Evolutionary conservation across 164 flowering plant genomes (phyloP).

Genomic region (Berberis vulgaris): DNA sequence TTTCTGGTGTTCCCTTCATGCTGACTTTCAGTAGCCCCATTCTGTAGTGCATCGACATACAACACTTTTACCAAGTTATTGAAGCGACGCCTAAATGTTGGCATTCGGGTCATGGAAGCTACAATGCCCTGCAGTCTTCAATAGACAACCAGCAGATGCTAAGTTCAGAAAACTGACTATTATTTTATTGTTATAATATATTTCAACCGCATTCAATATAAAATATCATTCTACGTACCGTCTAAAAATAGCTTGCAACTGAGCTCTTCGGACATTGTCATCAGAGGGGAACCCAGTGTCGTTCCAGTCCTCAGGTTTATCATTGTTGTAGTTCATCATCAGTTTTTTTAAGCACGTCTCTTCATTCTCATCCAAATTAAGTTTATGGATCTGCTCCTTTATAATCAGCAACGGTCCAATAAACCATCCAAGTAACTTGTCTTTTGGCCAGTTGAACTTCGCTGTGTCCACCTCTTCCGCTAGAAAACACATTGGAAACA

Average conservation of each 20-base stretch:
- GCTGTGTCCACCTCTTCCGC: slow-evolving; percentile 68
- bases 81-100: slow-evolving; percentile 79
- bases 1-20: slow-evolving; percentile 18
- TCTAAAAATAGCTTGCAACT: slow-evolving; percentile 72
- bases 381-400: slow-evolving; percentile 78
- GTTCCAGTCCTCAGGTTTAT: slow-evolving; percentile 73
- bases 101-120: slow-evolving; percentile 67
- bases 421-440: slow-evolving; percentile 77
- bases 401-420: slow-evolving; percentile 66
- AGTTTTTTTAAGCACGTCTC: slow-evolving; percentile 51
- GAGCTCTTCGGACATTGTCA: slow-evolving; percentile 66
- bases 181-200: too few relatives aligned
- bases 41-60: slow-evolving; percentile 54
- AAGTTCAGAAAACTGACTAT: neutral
- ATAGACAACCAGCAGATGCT: neutral
- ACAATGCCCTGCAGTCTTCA: slow-evolving; percentile 79
- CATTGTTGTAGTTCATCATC: slow-evolving; percentile 41
- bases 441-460: slow-evolving; percentile 49
- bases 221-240: slow-evolving; percentile 35
- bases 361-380: slow-evolving; percentile 52
- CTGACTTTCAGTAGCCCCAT: slow-evolving; percentile 22
- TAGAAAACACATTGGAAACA: slow-evolving; percentile 16
- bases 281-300: slow-evolving; percentile 49
- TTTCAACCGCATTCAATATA: neutral
- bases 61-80: slow-evolving; percentile 51